phyloP scores from a whole-genome alignment of 164 flowering plant genomes.

The Macadamia tetraphylla region DNA sequence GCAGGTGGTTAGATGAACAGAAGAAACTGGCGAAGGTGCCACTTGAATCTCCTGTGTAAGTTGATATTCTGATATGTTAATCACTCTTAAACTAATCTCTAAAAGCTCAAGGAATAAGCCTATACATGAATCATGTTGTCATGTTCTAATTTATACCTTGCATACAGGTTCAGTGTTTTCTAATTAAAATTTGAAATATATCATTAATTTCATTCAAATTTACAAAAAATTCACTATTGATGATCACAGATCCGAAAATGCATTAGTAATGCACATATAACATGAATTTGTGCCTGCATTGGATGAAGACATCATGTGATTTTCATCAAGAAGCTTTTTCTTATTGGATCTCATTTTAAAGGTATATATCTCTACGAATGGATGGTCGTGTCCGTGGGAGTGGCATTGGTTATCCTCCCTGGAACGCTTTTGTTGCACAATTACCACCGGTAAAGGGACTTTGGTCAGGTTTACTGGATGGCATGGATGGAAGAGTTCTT shows the following conservation, averaged over 20 bases:
- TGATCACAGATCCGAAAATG: too few species aligned
- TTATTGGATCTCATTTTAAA: constrained; percentile 21
- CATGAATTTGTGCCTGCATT: too few species aligned
- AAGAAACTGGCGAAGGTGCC: constrained; percentile 80
- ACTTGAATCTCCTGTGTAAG: constrained; percentile 92
- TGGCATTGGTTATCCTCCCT: constrained; percentile 96
- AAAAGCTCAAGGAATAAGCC: neutral
- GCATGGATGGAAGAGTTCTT: constrained; percentile 94
- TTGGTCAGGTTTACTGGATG: constrained; percentile 93
- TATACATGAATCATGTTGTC: too few species aligned
- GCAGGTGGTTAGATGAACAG: constrained; percentile 95
- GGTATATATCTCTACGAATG: constrained; percentile 86
- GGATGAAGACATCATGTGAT: constrained; percentile 2
- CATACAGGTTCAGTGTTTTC: too few species aligned
- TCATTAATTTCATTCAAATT: too few species aligned
- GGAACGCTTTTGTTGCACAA: constrained; percentile 94
- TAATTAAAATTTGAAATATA: too few species aligned
- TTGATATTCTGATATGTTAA: neutral
- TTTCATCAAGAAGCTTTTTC: neutral
- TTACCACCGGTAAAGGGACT: constrained; percentile 89
- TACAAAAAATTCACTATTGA: too few species aligned
- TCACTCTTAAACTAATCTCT: neutral
- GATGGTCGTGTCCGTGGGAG: constrained; percentile 99
- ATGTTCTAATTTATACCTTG: too few species aligned
- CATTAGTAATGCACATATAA: too few species aligned